Evolutionary conservation across 352 stramenopile genomes (phyloP).

Genomic region (Nothophytophthora sp.): DNA sequence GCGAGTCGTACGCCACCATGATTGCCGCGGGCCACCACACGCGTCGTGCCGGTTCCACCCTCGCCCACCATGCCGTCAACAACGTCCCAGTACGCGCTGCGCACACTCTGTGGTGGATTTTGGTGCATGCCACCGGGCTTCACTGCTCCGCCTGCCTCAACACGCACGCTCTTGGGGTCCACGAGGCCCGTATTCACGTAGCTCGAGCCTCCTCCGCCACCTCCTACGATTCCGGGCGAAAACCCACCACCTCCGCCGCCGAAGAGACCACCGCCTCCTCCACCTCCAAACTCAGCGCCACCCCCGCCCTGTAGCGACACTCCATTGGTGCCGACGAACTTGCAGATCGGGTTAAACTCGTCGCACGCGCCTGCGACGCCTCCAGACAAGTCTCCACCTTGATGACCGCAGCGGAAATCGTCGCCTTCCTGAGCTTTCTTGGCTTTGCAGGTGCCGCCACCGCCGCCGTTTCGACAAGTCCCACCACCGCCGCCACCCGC

Average conservation of each 20-base stretch:
- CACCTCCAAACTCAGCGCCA: constrained; percentile 73
- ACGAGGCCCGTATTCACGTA: constrained; percentile 52
- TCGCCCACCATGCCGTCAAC: constrained; percentile 58
- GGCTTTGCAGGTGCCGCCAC: constrained; percentile 33
- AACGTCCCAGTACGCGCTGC: constrained; percentile 56
- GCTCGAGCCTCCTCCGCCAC: constrained; percentile 64
- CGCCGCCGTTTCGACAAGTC: constrained; percentile 63
- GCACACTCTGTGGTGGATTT: constrained; percentile 51
- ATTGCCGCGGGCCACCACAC: constrained; percentile 38
- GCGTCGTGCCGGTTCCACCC: constrained; percentile 42
- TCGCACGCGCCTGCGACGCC: constrained; percentile 57
- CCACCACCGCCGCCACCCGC: constrained; percentile 65
- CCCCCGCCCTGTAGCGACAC: constrained; percentile 57
- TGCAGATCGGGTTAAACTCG: constrained; percentile 59
- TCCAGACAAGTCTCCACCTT: constrained; percentile 38
- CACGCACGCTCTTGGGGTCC: constrained; percentile 40
- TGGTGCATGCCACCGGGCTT: constrained; percentile 54
- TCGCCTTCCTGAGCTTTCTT: constrained; percentile 32
- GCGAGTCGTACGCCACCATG: constrained; percentile 69
- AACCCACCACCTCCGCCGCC: constrained; percentile 71
- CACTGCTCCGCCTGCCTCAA: constrained; percentile 33
- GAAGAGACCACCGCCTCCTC: constrained; percentile 63
- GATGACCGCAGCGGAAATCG: constrained; percentile 53
- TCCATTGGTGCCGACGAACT: constrained; percentile 55
- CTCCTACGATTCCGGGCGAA: constrained; percentile 68